A percentile compares a stretch with the other conserved stretches of the same genome.
These are phyloP conservation scores for Sesbania bispinosa DNA, from an alignment of 306 rosid genomes.

Conservation along the genomic window DNA sequence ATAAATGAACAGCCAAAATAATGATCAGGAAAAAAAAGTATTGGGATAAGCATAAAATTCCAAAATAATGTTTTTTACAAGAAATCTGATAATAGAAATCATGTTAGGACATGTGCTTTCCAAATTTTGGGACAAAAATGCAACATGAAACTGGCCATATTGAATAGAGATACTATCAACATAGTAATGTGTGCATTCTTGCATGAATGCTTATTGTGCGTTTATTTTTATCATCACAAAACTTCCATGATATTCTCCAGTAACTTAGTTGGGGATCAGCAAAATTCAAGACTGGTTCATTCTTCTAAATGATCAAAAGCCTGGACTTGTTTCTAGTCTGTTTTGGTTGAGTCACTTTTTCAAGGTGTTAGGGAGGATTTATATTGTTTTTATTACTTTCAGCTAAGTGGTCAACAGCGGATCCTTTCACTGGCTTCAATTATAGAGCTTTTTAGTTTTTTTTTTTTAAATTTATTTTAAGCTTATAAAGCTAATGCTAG, in stretches of 20 bases:
- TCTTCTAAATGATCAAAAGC: neutral
- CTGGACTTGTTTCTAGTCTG: neutral
- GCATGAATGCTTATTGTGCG: neutral
- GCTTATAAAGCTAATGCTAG: neutral
- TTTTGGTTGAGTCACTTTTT: slow-evolving; percentile 5
- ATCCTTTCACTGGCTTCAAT: slow-evolving; percentile 3
- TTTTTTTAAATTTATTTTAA: neutral
- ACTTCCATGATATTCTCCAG: neutral
- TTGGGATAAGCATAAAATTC: neutral
- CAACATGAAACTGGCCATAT: neutral
- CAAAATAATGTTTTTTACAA: neutral
- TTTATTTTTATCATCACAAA: slow-evolving; percentile 1
- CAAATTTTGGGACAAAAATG: slow-evolving; percentile 6
- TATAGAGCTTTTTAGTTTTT: neutral
- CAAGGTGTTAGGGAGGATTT: slow-evolving; percentile 1
- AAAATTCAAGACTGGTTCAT: neutral
- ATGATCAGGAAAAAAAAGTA: neutral
- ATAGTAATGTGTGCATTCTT: neutral
- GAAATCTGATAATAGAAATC: neutral
- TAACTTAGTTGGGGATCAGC: slow-evolving; percentile 1
- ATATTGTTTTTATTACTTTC: neutral
- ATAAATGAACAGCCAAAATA: neutral
- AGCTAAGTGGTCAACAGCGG: neutral
- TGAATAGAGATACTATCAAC: neutral
- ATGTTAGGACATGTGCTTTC: neutral